Percentiles rank a stretch among this genome's conserved stretches.
Conservation (phyloP, 2,329 filamentous ascomycete genomes). For the Phialophora macrospora region DNA sequence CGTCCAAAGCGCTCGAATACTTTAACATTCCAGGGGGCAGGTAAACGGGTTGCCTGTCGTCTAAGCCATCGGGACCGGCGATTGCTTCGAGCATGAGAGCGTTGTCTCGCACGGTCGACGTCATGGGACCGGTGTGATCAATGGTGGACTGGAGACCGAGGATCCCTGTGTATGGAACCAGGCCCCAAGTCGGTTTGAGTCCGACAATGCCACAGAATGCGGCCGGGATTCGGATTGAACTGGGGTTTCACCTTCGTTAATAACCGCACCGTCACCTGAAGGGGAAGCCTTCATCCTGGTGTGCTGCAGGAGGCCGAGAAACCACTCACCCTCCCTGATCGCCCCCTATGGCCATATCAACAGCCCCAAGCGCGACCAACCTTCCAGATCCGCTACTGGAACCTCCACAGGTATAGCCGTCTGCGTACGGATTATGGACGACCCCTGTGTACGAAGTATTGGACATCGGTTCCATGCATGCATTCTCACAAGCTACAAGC, state of each 20-base stretch:
- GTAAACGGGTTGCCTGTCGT: conserved; percentile 46
- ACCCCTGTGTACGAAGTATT: conserved; percentile 52
- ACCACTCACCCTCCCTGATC: conserved; percentile 44
- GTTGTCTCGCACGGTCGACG: conserved; percentile 47
- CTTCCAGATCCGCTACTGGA: conserved; percentile 52
- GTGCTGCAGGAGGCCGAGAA: background rate
- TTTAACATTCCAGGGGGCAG: conserved; percentile 2
- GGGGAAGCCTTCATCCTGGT: background rate
- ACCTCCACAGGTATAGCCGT: conserved; percentile 50
- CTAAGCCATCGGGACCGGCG: conserved; percentile 53
- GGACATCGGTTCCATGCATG: conserved; percentile 51
- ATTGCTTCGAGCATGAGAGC: conserved; percentile 52
- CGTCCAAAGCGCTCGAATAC: background rate
- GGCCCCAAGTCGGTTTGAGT: conserved; percentile 56
- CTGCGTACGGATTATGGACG: conserved; percentile 55
- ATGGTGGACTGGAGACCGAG: conserved; percentile 54
- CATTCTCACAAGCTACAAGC: conserved; percentile 54
- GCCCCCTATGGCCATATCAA: conserved; percentile 43
- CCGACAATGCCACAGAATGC: conserved; percentile 56
- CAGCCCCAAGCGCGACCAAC: conserved; percentile 47
- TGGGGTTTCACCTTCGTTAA: conserved; percentile 43
- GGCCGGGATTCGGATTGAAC: conserved; percentile 48
- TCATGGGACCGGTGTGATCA: conserved; percentile 55
- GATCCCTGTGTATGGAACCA: conserved; percentile 57
- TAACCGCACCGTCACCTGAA: background rate